Percentiles rank a stretch among this genome's conserved stretches.
phyloP scores from a whole-genome alignment of 257 asterid genomes.

The Solanum pennellii region DNA sequence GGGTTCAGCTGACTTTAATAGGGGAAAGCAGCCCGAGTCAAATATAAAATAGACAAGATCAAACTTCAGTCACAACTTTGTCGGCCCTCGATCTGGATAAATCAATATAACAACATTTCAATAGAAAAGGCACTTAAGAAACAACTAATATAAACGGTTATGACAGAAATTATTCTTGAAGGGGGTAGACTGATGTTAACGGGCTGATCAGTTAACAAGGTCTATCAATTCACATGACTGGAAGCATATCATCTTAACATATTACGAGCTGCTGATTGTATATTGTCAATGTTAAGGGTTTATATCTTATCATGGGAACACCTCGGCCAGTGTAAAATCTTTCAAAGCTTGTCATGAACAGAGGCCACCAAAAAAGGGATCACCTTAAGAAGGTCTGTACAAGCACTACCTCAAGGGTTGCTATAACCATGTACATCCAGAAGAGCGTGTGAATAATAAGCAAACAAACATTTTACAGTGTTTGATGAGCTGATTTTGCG shows the following conservation, averaged over 20 bases:
- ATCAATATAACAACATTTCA: neutral
- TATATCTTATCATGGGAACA: neutral
- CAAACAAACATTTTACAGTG: neutral
- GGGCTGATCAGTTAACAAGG: neutral
- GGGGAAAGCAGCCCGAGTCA: neutral
- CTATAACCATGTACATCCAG: neutral
- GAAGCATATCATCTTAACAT: neutral
- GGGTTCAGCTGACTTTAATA: neutral
- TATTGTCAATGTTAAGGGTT: neutral
- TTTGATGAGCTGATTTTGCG: neutral
- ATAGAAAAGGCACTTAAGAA: neutral
- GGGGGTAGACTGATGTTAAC: neutral
- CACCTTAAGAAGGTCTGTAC: neutral
- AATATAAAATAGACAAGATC: neutral
- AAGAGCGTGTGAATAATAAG: neutral
- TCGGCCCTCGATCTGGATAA: neutral
- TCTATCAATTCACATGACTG: neutral
- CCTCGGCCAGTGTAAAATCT: no score
- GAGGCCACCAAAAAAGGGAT: neutral
- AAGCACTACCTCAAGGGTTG: neutral
- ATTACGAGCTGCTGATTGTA: neutral
- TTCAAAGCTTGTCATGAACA: neutral
- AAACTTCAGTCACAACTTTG: neutral
- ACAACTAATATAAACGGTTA: neutral
- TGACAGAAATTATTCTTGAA: neutral